These are phyloP conservation scores for Sporothrix phasma DNA, from an alignment of 2,329 filamentous ascomycete species.

Conservation along the genomic window DNA sequence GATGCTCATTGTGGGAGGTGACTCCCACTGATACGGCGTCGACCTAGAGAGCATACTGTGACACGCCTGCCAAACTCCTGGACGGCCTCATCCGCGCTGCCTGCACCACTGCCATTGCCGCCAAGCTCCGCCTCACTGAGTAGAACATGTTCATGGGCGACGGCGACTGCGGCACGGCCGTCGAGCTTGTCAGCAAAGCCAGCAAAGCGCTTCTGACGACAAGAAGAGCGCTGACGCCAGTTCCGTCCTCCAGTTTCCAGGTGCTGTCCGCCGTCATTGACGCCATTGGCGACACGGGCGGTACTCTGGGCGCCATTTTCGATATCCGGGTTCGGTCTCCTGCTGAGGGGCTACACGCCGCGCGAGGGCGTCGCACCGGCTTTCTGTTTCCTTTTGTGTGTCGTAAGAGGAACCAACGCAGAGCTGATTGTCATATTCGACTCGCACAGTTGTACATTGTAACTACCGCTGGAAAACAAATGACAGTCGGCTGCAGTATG, in stretches of 20 bases:
- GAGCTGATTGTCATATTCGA: too few relatives aligned
- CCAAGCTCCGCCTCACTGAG: slow-evolving; percentile 52
- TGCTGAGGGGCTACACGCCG: slow-evolving; percentile 14
- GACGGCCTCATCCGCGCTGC: slow-evolving; percentile 46
- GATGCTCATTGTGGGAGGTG: too few relatives aligned
- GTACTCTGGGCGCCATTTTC: slow-evolving; percentile 45
- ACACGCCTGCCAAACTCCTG: too few relatives aligned
- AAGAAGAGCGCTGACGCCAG: background rate
- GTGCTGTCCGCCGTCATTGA: slow-evolving; percentile 38
- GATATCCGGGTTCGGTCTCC: slow-evolving; percentile 36
- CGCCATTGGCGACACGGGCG: slow-evolving; percentile 30
- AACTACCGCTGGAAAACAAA: slow-evolving; percentile 28
- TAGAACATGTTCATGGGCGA: slow-evolving; percentile 57
- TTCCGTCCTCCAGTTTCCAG: background rate
- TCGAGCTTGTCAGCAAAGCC: slow-evolving; percentile 41
- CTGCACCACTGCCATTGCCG: slow-evolving; percentile 42
- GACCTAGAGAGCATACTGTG: too few relatives aligned
- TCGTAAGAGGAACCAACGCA: too few relatives aligned
- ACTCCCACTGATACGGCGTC: too few relatives aligned
- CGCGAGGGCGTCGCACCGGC: slow-evolving; percentile 11
- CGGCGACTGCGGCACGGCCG: slow-evolving; percentile 55
- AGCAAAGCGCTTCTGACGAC: background rate
- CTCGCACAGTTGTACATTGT: too few relatives aligned
- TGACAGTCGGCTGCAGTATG: background rate
- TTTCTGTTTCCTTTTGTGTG: too few relatives aligned